phyloP scores from a whole-genome alignment of 257 asterid species.

The Lycium ferocissimum region DNA sequence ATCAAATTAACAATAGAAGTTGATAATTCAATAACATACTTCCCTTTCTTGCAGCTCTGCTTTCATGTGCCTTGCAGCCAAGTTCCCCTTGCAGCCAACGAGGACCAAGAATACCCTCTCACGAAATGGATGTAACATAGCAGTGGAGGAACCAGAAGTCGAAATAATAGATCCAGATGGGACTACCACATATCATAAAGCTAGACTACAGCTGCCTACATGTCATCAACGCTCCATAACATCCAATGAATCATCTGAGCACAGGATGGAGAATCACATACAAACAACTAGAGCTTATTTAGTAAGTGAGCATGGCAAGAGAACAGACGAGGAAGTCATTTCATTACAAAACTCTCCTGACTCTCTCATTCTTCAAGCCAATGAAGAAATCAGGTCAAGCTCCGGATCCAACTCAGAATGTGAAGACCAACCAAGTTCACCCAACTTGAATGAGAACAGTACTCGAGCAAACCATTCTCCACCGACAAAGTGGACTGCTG shows the following conservation, averaged over 20 bases:
- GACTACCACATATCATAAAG: slow-evolving; percentile 48
- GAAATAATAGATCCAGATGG: slow-evolving; percentile 76
- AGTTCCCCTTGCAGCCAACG: slow-evolving; percentile 64
- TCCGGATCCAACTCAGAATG: slow-evolving; percentile 61
- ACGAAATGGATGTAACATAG: slow-evolving; percentile 39
- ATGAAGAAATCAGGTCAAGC: slow-evolving; percentile 52
- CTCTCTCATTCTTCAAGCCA: slow-evolving; percentile 63
- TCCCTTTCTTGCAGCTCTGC: slow-evolving; percentile 76
- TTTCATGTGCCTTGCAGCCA: slow-evolving; percentile 87
- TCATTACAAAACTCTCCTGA: slow-evolving; percentile 87
- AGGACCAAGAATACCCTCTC: slow-evolving; percentile 36
- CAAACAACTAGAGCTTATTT: slow-evolving; percentile 36
- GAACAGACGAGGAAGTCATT: slow-evolving; percentile 62
- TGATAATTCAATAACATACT: not conserved
- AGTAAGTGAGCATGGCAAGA: slow-evolving; percentile 42
- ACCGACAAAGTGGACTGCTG: slow-evolving; percentile 44
- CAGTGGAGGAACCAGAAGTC: slow-evolving; percentile 60
- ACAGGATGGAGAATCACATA: slow-evolving; percentile 40
- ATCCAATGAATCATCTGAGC: slow-evolving; percentile 46
- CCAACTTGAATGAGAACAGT: slow-evolving; percentile 47
- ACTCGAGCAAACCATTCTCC: slow-evolving; percentile 41
- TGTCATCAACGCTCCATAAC: slow-evolving; percentile 51
- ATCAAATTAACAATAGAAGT: slow-evolving; percentile 1
- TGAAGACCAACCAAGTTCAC: slow-evolving; percentile 56
- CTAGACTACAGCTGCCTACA: slow-evolving; percentile 47